Percentiles rank a stretch among this genome's conserved stretches.
These are phyloP conservation scores for Boletus barrowsii DNA, from an alignment of 768 basidiomycete genomes.

Conservation along the genomic window DNA sequence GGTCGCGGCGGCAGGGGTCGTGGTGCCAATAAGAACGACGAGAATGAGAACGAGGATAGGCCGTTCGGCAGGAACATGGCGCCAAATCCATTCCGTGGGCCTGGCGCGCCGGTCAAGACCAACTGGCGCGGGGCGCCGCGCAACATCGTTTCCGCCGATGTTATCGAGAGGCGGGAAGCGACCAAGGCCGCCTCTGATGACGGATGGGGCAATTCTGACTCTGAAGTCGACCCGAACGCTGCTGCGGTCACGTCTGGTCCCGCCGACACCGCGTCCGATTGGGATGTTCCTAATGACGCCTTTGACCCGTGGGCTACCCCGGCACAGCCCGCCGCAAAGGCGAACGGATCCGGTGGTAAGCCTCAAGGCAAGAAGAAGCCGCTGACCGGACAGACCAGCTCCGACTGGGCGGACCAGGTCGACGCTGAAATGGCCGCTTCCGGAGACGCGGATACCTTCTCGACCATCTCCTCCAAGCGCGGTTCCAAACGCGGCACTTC, in stretches of 20 bases:
- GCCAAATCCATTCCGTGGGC: constrained; percentile 24
- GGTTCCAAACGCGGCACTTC: constrained; percentile 12
- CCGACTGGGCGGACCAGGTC: constrained; percentile 30
- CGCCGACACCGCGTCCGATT: constrained; percentile 19
- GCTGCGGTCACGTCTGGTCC: neutral
- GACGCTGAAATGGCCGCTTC: constrained; percentile 13
- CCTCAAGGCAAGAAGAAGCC: constrained; percentile 9
- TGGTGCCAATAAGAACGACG: constrained; percentile 7
- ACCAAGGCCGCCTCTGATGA: constrained; percentile 3
- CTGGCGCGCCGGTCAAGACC: constrained; percentile 30
- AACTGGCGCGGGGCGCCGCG: constrained; percentile 31
- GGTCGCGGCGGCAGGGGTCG: constrained; percentile 10
- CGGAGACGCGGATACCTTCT: neutral
- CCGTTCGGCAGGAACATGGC: neutral
- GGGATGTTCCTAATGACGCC: constrained; percentile 19
- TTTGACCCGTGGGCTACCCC: constrained; percentile 22
- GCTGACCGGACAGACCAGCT: neutral
- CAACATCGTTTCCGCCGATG: constrained; percentile 23
- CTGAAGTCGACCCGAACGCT: constrained; percentile 10
- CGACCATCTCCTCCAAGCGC: constrained; percentile 11
- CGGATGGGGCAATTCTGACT: constrained; percentile 22
- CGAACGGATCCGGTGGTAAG: neutral
- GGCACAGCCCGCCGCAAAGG: constrained; percentile 5
- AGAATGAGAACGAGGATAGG: neutral
- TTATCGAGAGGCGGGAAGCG: constrained; percentile 24